phyloP scores from a whole-genome alignment of 2,329 filamentous ascomycete species.

The Rosellinia necatrix region DNA sequence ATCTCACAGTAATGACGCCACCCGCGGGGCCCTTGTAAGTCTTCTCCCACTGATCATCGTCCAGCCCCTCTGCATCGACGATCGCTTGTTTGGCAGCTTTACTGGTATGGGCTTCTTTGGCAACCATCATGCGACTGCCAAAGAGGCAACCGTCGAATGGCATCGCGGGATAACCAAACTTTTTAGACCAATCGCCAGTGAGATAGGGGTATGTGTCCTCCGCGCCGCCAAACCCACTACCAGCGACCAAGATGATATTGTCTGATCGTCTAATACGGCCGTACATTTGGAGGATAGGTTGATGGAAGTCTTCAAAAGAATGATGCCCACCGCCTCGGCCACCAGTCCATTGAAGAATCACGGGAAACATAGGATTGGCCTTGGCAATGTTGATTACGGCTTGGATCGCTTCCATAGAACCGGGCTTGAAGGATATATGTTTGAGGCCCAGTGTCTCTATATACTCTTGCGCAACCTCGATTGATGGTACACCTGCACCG shows the following conservation, averaged over 20 bases:
- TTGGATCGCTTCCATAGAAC: slow-evolving; percentile 86
- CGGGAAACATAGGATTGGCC: slow-evolving; percentile 91
- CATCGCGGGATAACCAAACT: slow-evolving; percentile 88
- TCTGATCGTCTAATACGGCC: slow-evolving; percentile 80
- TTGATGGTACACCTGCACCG: slow-evolving; percentile 89
- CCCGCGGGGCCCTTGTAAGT: slow-evolving; percentile 91
- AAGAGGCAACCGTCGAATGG: slow-evolving; percentile 92
- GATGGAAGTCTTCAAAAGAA: slow-evolving; percentile 94
- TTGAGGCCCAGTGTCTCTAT: slow-evolving; percentile 91
- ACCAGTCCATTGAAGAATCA: slow-evolving; percentile 93
- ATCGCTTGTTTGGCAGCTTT: slow-evolving; percentile 88
- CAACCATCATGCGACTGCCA: slow-evolving; percentile 92
- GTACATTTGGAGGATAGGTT: slow-evolving; percentile 90
- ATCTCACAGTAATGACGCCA: slow-evolving; percentile 93
- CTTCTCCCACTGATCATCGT: slow-evolving; percentile 85
- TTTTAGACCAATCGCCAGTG: slow-evolving; percentile 84
- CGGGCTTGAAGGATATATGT: slow-evolving; percentile 94
- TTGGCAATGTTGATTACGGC: slow-evolving; percentile 90
- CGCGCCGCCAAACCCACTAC: slow-evolving; percentile 87
- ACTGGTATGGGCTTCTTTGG: slow-evolving; percentile 89
- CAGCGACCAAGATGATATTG: slow-evolving; percentile 88
- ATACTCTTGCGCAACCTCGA: slow-evolving; percentile 91
- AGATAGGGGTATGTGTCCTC: slow-evolving; percentile 93
- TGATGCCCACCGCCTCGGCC: slow-evolving; percentile 93
- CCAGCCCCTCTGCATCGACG: slow-evolving; percentile 80